These are phyloP conservation scores for Metarhizium brunneum DNA, from an alignment of 2,329 filamentous ascomycete species.

Conservation along the genomic window DNA sequence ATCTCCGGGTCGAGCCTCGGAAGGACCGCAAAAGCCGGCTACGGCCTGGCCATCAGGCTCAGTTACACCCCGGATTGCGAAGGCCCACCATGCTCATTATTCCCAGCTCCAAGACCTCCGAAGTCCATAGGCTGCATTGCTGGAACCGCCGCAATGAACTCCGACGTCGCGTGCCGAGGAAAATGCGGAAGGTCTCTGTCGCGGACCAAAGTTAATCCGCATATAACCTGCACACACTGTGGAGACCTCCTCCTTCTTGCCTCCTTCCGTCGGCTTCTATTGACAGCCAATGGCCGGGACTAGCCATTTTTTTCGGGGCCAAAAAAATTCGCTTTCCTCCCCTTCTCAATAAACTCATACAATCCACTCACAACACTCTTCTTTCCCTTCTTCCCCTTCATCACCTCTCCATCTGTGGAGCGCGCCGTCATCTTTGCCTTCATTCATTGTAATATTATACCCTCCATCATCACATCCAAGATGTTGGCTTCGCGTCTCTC, in stretches of 20 bases:
- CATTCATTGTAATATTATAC: conserved; percentile 23
- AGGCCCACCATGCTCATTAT: too few relatives aligned
- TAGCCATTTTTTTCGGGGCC: conserved; percentile 21
- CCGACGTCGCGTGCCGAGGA: background rate
- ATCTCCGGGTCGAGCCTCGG: background rate
- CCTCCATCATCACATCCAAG: conserved; percentile 31
- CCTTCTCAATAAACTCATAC: conserved; percentile 15
- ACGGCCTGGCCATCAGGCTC: background rate
- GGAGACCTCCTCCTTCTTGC: conserved; percentile 15
- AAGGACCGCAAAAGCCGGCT: too few relatives aligned
- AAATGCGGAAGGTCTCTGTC: background rate
- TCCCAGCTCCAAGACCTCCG: too few relatives aligned
- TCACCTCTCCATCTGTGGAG: conserved; percentile 18
- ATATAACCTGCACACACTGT: background rate
- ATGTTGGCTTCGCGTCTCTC: conserved; percentile 67
- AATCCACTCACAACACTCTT: conserved; percentile 7
- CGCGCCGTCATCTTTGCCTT: conserved; percentile 22
- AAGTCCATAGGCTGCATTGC: too few relatives aligned
- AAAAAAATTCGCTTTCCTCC: conserved; percentile 28
- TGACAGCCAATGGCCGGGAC: conserved; percentile 15
- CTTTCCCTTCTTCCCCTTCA: conserved; percentile 18
- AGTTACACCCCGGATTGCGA: background rate
- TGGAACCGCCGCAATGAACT: too few relatives aligned
- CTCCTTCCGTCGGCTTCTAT: conserved; percentile 35
- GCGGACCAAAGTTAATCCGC: conserved; percentile 20